These are phyloP conservation scores for Monsonia emarginata DNA, from an alignment of 441 rosid species.

Conservation along the genomic window DNA sequence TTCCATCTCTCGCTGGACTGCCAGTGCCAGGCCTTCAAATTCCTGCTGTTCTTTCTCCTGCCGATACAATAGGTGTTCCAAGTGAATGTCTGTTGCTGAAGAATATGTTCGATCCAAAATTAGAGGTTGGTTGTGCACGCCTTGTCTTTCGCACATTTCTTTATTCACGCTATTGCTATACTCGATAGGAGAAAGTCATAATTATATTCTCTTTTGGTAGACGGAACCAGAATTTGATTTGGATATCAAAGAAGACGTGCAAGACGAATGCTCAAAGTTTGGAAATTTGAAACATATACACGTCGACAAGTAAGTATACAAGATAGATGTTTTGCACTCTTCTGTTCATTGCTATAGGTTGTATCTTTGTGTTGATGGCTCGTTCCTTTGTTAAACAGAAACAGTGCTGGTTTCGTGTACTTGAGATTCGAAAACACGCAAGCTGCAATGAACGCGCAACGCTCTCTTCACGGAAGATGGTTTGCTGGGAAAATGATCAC, in stretches of 20 bases:
- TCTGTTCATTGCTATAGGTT: too few relatives aligned
- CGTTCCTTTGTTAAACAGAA: constrained; percentile 35
- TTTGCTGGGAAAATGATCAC: constrained; percentile 97
- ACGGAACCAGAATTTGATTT: constrained; percentile 68
- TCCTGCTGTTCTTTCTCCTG: constrained; percentile 35
- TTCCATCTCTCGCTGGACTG: constrained; percentile 44
- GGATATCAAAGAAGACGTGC: constrained; percentile 87
- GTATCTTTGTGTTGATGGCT: not conserved
- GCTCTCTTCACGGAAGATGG: constrained; percentile 93
- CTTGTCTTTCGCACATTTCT: constrained; percentile 1
- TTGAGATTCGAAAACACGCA: constrained; percentile 53
- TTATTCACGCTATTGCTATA: not conserved
- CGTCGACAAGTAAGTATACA: constrained; percentile 66
- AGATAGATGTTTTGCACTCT: too few relatives aligned
- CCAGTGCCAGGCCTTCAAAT: constrained; percentile 39
- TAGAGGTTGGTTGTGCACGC: constrained; percentile 44
- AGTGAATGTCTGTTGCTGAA: constrained; percentile 78
- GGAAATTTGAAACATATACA: constrained; percentile 62
- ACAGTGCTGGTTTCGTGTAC: constrained; percentile 75
- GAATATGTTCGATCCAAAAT: constrained; percentile 89
- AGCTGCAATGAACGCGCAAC: constrained; percentile 59
- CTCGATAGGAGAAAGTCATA: not conserved
- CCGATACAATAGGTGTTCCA: constrained; percentile 61
- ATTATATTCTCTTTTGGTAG: constrained; percentile 28
- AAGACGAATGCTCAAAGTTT: constrained; percentile 67